These are phyloP conservation scores for Lactifluus hygrophoroides DNA, from an alignment of 768 basidiomycete species.

Conservation along the genomic window DNA sequence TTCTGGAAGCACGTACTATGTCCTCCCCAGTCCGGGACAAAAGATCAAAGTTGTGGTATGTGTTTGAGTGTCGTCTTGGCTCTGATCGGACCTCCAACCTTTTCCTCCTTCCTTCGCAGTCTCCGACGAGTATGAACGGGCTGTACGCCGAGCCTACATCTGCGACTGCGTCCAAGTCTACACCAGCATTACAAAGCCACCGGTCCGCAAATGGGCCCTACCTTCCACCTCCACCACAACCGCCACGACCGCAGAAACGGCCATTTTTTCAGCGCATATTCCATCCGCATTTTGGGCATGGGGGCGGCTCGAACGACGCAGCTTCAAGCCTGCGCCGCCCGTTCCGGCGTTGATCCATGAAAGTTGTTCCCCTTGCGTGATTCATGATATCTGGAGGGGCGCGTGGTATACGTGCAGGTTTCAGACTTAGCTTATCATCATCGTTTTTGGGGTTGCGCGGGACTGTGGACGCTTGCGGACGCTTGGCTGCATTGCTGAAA, in stretches of 20 bases:
- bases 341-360: slow-evolving; percentile 2
- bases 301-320: neutral
- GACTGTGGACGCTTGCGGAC: slow-evolving; percentile 1
- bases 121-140: slow-evolving; percentile 6
- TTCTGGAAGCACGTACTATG: slow-evolving; percentile 68
- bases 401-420: neutral
- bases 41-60: slow-evolving; percentile 70
- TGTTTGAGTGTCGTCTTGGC: slow-evolving; percentile 17
- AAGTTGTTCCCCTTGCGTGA: neutral
- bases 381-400: neutral
- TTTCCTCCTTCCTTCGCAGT: neutral
- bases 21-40: slow-evolving; percentile 61
- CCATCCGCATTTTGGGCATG: slow-evolving; percentile 13
- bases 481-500: slow-evolving; percentile 5
- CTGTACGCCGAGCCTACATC: slow-evolving; percentile 13
- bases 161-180: slow-evolving; percentile 7
- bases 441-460: slow-evolving; percentile 2
- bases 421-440: slow-evolving; percentile 6
- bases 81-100: neutral
- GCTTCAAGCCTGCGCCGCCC: neutral
- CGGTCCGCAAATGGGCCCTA: neutral
- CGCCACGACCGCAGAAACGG: slow-evolving; percentile 13
- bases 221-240: neutral
- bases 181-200: slow-evolving; percentile 10
- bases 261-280: slow-evolving; percentile 19